Evolutionary conservation across 1,284 basidiomycete genomes (phyloP), one percentile per base, ranked within the genome.

Genomic region (Neolentinus lepideus): DNA sequence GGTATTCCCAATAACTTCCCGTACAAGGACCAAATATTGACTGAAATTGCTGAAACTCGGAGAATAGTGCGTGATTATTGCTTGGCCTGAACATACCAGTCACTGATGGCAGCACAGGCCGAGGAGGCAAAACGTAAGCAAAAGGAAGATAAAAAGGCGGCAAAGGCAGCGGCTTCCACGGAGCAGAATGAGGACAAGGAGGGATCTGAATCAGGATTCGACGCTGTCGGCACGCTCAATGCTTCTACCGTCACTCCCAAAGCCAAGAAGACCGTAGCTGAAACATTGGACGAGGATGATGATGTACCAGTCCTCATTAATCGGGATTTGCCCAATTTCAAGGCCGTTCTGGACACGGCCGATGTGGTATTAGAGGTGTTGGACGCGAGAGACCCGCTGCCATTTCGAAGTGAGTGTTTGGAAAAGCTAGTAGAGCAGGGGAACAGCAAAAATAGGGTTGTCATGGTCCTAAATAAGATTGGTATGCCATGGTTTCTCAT

Each of bases 1-100:
- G 97, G 97, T 51, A 96, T 99, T 59, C 96, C 96, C n/a, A 97
- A 91, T 73, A 88, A 85, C 59, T 97, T 95, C 75, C 96, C 95
- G 2, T 97, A 90, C 81, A 99, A 98, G 76, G 96, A 98, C 68
- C 88, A 96, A 72, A 88, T 99, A 57, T 78, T 99, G 45, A 93
- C 93, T 14, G 96, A 99, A 67, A 80, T 94, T 45, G 86, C 85
- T 47, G 89, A 90, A 62, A 80, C 91, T 67, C 83, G 92, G 60
- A 78, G 88, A 64, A 70, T 77, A 59, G 90, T 92, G 64, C 62
- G 80, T 72, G 22, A n/a, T 46, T 27, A 31, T 57, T 57, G 38
- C n/a, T 50, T 31, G 48, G 26, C n/a, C 51, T 38, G 51, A 51
- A 26, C 46, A 25, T 11, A 22, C 25, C 11, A 47, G 10, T 11